phyloP scores from a whole-genome alignment of 2,329 filamentous ascomycete species.

The Thermomyces lanuginosus region DNA sequence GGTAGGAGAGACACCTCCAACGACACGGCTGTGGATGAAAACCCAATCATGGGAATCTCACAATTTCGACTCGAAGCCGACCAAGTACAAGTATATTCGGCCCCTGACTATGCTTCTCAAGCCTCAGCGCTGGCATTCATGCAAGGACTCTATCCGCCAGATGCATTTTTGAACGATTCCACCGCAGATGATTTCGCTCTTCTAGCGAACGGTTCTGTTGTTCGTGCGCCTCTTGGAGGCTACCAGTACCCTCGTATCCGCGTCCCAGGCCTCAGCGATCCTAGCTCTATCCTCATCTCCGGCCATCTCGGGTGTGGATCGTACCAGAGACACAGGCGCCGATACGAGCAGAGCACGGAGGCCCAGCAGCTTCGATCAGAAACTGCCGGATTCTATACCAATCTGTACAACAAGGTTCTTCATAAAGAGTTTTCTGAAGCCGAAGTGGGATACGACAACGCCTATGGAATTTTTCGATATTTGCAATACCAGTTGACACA shows the following conservation, averaged over 20 bases:
- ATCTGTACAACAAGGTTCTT: constrained; percentile 29
- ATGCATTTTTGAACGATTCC: constrained; percentile 18
- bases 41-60: constrained; percentile 30
- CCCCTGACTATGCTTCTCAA: constrained; percentile 31
- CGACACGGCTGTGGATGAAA: constrained; percentile 11
- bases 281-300: constrained; percentile 34
- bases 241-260: constrained; percentile 42
- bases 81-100: constrained; percentile 33
- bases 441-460: constrained; percentile 35
- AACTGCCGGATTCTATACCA: constrained; percentile 31
- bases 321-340: constrained; percentile 19
- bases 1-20: constrained; percentile 7
- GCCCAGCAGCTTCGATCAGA: constrained; percentile 24
- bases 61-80: constrained; percentile 28
- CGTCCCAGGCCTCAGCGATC: constrained; percentile 29
- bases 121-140: constrained; percentile 45
- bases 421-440: constrained; percentile 23
- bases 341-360: constrained; percentile 28
- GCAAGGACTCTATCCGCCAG: constrained; percentile 44
- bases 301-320: constrained; percentile 32
- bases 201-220: constrained; percentile 32
- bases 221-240: constrained; percentile 35
- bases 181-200: constrained; percentile 21
- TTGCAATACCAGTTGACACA: constrained; percentile 38
- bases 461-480: constrained; percentile 40